These are phyloP conservation scores for Thraustochytrium striatum DNA, from an alignment of 352 stramenopile genomes.

Conservation along the genomic window DNA sequence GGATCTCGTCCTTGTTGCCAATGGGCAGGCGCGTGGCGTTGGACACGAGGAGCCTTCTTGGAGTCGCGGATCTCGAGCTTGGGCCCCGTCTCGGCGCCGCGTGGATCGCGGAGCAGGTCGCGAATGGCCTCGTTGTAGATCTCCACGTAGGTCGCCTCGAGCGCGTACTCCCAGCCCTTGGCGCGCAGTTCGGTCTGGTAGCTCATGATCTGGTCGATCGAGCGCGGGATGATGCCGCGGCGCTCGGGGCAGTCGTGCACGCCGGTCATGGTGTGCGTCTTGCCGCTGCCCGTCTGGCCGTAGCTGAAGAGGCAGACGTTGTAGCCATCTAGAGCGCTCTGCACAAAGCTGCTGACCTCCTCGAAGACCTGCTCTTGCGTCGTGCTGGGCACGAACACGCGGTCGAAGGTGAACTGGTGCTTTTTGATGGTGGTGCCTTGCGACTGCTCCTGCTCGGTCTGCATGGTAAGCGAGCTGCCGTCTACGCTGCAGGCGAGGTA, in stretches of 20 bases:
- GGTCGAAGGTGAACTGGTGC: conserved; percentile 89
- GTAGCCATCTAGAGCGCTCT: conserved; percentile 93
- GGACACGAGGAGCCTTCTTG: conserved; percentile 58
- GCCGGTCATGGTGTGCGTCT: conserved; percentile 96
- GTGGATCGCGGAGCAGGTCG: conserved; percentile 86
- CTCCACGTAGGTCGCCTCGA: conserved; percentile 97
- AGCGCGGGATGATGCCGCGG: conserved; percentile 93
- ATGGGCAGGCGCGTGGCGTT: conserved; percentile 30
- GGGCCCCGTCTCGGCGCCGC: neutral
- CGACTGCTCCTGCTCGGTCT: conserved; percentile 9
- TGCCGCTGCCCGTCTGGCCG: conserved; percentile 87
- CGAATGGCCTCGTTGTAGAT: conserved; percentile 99
- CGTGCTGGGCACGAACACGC: conserved; percentile 86
- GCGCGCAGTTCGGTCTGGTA: conserved; percentile 63
- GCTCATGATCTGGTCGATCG: conserved; percentile 89
- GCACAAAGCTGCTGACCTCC: conserved; percentile 94
- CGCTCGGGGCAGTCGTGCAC: conserved; percentile 77
- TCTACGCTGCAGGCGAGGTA: conserved; percentile 41
- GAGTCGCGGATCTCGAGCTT: conserved; percentile 50
- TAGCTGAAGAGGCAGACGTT: conserved; percentile 93
- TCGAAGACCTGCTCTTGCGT: conserved; percentile 93
- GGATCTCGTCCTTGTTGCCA: conserved; percentile 5
- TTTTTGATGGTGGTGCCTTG: conserved; percentile 36
- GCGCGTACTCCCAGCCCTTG: conserved; percentile 78
- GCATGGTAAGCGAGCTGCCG: conserved; percentile 12